These are phyloP conservation scores for Yarrowia keelungensis DNA, from an alignment of 805 yeast species.

Conservation along the genomic window DNA sequence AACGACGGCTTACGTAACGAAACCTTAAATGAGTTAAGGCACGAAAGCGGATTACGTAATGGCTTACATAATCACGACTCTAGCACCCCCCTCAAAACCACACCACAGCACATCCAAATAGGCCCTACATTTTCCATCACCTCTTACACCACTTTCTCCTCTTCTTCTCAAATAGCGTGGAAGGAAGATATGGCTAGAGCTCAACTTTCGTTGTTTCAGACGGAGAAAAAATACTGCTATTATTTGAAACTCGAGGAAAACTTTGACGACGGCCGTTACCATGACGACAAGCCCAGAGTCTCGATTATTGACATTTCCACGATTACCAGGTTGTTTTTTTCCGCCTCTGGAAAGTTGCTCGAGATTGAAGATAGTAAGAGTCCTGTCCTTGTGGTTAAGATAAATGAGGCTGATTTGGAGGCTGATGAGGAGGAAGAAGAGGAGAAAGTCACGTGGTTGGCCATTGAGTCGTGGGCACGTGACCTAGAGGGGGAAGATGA, in stretches of 20 bases:
- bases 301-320: slow-evolving; percentile 52
- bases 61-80: no score
- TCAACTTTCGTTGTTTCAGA: slow-evolving; percentile 48
- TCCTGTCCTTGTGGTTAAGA: slow-evolving; percentile 72
- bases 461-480: slow-evolving; percentile 54
- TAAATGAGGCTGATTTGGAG: slow-evolving; percentile 46
- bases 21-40: no score
- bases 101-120: slow-evolving; percentile 49
- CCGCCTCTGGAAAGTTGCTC: slow-evolving; percentile 71
- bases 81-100: no score
- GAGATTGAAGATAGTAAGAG: slow-evolving; percentile 65
- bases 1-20: no score
- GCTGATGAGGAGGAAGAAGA: slow-evolving; percentile 40
- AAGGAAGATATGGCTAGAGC: slow-evolving; percentile 73
- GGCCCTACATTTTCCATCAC: slow-evolving; percentile 69
- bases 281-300: slow-evolving; percentile 59
- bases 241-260: slow-evolving; percentile 59
- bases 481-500: slow-evolving; percentile 57
- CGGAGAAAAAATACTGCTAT: slow-evolving; percentile 52
- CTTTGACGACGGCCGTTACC: slow-evolving; percentile 75
- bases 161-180: slow-evolving; percentile 65
- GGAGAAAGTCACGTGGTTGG: slow-evolving; percentile 29
- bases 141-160: slow-evolving; percentile 62
- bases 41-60: no score
- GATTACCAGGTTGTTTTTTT: slow-evolving; percentile 65